phyloP scores from a whole-genome alignment of 164 flowering plant species.

The Cinnamomum chago region DNA sequence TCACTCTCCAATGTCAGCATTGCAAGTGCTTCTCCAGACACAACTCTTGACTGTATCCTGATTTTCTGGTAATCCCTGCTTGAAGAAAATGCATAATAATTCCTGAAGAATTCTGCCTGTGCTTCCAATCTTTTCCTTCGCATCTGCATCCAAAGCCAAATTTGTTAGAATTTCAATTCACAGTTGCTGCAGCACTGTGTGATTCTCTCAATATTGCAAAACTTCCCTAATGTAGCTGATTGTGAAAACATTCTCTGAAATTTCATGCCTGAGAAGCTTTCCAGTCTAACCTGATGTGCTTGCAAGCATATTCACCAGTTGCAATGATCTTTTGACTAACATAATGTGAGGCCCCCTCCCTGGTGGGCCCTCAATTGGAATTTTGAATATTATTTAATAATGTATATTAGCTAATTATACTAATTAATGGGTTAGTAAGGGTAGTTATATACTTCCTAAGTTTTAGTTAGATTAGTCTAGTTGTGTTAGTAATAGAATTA shows the following conservation, averaged over 20 bases:
- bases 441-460: no score
- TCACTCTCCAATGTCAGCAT: constrained; percentile 79
- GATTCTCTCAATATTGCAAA: constrained; percentile 58
- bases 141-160: constrained; percentile 70
- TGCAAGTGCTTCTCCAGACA: constrained; percentile 85
- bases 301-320: constrained; percentile 74
- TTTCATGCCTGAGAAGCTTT: constrained; percentile 59
- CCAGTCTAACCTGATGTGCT: constrained; percentile 78
- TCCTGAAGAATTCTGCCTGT: constrained; percentile 83
- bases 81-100: constrained; percentile 56
- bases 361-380: no score
- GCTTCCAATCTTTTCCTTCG: constrained; percentile 81
- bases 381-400: no score
- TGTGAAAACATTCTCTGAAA: constrained; percentile 82
- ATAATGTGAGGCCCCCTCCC: constrained; percentile 59
- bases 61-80: constrained; percentile 24
- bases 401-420: no score
- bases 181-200: constrained; percentile 54
- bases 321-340: constrained; percentile 64
- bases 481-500: no score
- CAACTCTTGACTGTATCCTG: constrained; percentile 47
- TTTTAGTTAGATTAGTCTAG: no score
- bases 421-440: no score
- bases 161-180: constrained; percentile 71
- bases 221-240: constrained; percentile 84